Base-by-base conservation (phyloP, 768 basidiomycete genomes). In the Pulveroboletus sp. region DNA sequence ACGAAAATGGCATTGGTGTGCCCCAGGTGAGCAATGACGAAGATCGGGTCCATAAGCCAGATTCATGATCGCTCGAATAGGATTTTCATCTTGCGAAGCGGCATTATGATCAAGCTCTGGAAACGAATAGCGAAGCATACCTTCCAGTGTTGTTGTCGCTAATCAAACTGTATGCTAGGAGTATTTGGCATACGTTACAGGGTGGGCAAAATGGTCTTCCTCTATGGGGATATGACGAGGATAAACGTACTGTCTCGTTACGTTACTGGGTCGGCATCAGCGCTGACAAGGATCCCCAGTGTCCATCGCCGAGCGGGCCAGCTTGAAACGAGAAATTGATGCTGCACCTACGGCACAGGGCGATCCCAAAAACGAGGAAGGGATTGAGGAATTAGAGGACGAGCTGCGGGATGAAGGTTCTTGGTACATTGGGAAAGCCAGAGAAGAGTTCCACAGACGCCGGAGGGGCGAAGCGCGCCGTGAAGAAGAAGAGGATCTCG, bases 51-150 rank as follows among this genome's bases (percentile, higher is more conserved):
- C 25, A 5, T 27, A 27, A 27, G 25, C 25, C 27, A 11, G 27
- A 29, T 29, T 29, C 8, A 29, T 29, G 27, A 5, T 27, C 6
- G 20, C 19, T 31, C 1, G 14, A 9, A 13, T 56, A 94, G 85
- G 97, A 99, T 67, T 98, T 91, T 74, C 88, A 97, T 66, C 80
- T 98, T 17, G 97, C 97, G 0, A 99, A 98, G 68, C 78, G 97
- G 19, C 88, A 94, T 64, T 98, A 97, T 65, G 97, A 98, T 65
- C 68, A 85, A 45, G 91, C 94, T 5, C 67, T 90, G 36, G 91
- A 94, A 54, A 90, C 89, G 5, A 94, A 94, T 59, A 63, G 73
- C 35, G 94, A 97, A 61, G 94, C 94, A 0, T 93, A 90, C 62
- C 71, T 97, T 20, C 94, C 95, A 0, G 89, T 97, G 39, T 67